Evolutionary conservation across 805 yeast species (phyloP).

Genomic region (Wickerhamiella cacticola): DNA sequence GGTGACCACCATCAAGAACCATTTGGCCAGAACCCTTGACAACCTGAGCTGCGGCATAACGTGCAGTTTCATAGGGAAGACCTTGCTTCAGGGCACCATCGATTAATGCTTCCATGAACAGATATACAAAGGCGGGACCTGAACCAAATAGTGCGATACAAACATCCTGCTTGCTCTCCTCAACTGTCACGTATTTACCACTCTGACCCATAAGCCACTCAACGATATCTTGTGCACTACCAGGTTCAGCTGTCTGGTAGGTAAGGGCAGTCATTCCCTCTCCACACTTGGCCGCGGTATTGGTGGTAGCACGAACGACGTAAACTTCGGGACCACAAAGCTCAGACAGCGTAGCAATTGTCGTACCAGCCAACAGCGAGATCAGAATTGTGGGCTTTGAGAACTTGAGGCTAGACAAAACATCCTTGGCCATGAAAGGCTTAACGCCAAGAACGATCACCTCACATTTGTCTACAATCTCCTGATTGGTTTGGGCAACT

Average conservation of each 20-base stretch:
- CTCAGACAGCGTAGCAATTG: constrained; percentile 53
- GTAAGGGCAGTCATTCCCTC: constrained; percentile 92
- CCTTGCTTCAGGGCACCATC: constrained; percentile 96
- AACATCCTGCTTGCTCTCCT: constrained; percentile 88
- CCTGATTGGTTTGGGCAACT: constrained; percentile 36
- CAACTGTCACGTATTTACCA: constrained; percentile 32
- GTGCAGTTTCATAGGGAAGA: constrained; percentile 70
- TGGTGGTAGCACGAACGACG: constrained; percentile 92
- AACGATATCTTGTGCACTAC: constrained; percentile 21
- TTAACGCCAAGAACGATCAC: constrained; percentile 76
- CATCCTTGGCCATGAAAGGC: constrained; percentile 62
- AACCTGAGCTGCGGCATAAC: constrained; percentile 82
- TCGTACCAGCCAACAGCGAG: constrained; percentile 87
- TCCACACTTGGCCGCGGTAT: constrained; percentile 89
- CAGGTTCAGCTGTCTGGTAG: constrained; percentile 41
- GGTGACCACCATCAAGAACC: constrained; percentile 78
- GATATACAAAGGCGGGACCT: constrained; percentile 87
- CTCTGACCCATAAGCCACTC: constrained; percentile 34
- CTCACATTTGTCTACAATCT: constrained; percentile 52
- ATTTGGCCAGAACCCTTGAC: constrained; percentile 88
- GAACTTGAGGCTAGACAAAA: constrained; percentile 44
- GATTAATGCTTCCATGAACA: constrained; percentile 80
- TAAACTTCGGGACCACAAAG: constrained; percentile 29
- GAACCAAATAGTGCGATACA: constrained; percentile 93
- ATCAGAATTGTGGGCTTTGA: constrained; percentile 41